phyloP scores from a whole-genome alignment of 805 yeast species.

The Cyberlindnera misumaiensis region DNA sequence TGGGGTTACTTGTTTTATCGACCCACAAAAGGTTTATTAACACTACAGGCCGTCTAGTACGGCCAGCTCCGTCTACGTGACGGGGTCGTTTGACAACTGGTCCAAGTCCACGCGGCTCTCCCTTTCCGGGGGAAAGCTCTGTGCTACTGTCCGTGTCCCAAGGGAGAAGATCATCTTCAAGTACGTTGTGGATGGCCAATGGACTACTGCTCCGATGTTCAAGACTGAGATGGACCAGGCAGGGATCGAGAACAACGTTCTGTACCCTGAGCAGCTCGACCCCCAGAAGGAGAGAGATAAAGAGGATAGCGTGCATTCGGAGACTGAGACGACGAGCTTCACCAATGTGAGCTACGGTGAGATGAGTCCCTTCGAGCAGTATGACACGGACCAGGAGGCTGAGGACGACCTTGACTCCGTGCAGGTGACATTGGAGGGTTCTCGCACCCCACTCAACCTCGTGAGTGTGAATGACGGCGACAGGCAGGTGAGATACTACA shows the following conservation, averaged over 20 bases:
- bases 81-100: slow-evolving; percentile 61
- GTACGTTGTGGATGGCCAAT: slow-evolving; percentile 53
- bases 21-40: no score
- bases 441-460: slow-evolving; percentile 3
- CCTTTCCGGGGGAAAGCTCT: slow-evolving; percentile 32
- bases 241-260: slow-evolving; percentile 49
- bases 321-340: slow-evolving; percentile 19
- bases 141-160: slow-evolving; percentile 38
- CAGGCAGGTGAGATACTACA: slow-evolving; percentile 17
- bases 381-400: slow-evolving; percentile 3
- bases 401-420: slow-evolving; percentile 12
- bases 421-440: slow-evolving; percentile 17
- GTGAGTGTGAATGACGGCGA: slow-evolving; percentile 15
- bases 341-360: slow-evolving; percentile 19
- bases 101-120: slow-evolving; percentile 36
- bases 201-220: slow-evolving; percentile 38
- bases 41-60: slow-evolving; percentile 1
- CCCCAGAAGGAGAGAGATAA: not conserved
- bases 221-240: slow-evolving; percentile 32
- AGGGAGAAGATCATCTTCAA: slow-evolving; percentile 37
- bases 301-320: slow-evolving; percentile 10
- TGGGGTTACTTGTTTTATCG: no score
- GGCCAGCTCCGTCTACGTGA: slow-evolving; percentile 39
- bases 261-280: slow-evolving; percentile 20
- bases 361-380: slow-evolving; percentile 13